Conservation (phyloP, 208 protist species). For the Porcisia hertigi region DNA sequence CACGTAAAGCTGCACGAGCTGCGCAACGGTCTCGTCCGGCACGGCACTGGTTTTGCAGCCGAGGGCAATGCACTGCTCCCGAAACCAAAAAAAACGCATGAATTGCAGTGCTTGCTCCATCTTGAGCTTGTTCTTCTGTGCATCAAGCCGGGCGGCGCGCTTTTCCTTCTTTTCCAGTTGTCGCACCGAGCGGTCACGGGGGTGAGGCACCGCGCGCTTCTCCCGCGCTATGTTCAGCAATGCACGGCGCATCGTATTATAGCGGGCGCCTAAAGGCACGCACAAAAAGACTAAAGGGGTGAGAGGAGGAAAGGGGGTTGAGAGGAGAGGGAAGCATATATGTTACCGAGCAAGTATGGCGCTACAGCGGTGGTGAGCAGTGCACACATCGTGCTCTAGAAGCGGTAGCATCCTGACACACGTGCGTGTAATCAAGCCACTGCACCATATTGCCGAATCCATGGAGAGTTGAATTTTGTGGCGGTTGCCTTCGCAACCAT, state of each 20-base stretch:
- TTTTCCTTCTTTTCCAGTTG: conserved; percentile 67
- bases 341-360: background rate
- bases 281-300: background rate
- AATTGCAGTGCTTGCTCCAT: conserved; percentile 40
- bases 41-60: conserved; percentile 35
- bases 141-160: conserved; percentile 36
- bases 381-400: background rate
- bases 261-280: background rate
- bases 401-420: background rate
- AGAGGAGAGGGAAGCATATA: background rate
- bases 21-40: conserved; percentile 36
- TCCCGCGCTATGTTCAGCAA: conserved; percentile 33
- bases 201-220: conserved; percentile 48
- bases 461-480: background rate
- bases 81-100: conserved; percentile 77
- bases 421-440: background rate
- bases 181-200: conserved; percentile 71
- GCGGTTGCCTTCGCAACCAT: background rate
- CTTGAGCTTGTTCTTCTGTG: conserved; percentile 41
- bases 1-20: conserved; percentile 62
- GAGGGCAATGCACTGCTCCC: conserved; percentile 66
- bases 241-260: conserved; percentile 24
- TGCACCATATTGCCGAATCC: background rate
- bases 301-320: conserved; percentile 5
- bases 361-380: background rate